phyloP scores from a whole-genome alignment of 148 eudicot genomes.

The Rhododendron ferrugineum region DNA sequence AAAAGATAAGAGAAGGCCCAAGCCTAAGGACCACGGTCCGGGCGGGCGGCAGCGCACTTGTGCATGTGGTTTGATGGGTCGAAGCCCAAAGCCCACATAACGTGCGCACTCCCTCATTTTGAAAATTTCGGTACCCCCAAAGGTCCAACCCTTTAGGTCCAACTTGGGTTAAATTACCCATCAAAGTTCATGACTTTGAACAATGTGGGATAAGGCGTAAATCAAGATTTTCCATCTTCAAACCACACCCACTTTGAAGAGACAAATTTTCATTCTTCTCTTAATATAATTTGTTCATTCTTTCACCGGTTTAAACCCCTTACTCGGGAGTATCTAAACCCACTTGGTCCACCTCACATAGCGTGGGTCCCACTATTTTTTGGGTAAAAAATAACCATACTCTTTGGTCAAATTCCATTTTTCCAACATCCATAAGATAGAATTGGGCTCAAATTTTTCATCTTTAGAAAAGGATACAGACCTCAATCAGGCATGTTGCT shows the following conservation, averaged over 20 bases:
- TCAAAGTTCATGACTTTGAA: not conserved
- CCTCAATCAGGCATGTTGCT: conserved; percentile 98
- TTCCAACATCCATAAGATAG: not conserved
- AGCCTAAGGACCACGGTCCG: too few relatives aligned
- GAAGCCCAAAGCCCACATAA: not conserved
- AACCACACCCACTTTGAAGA: not conserved
- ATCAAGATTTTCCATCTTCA: not conserved
- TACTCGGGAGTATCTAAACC: not conserved
- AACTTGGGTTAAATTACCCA: not conserved
- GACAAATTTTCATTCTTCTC: too few relatives aligned
- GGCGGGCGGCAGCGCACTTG: too few relatives aligned
- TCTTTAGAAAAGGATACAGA: conserved; percentile 14
- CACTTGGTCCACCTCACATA: not conserved
- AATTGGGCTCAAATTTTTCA: not conserved
- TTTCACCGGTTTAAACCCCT: not conserved
- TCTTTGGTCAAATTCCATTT: not conserved
- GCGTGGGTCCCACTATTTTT: not conserved
- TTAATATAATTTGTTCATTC: not conserved
- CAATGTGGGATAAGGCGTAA: not conserved
- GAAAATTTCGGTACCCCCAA: not conserved
- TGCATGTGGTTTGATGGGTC: not conserved
- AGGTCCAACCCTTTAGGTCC: not conserved
- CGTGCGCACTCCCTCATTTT: not conserved
- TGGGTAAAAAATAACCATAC: not conserved
- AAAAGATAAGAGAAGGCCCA: too few relatives aligned